Base-by-base conservation (phyloP, 352 stramenopile species). In the Phytopythium vexans region DNA sequence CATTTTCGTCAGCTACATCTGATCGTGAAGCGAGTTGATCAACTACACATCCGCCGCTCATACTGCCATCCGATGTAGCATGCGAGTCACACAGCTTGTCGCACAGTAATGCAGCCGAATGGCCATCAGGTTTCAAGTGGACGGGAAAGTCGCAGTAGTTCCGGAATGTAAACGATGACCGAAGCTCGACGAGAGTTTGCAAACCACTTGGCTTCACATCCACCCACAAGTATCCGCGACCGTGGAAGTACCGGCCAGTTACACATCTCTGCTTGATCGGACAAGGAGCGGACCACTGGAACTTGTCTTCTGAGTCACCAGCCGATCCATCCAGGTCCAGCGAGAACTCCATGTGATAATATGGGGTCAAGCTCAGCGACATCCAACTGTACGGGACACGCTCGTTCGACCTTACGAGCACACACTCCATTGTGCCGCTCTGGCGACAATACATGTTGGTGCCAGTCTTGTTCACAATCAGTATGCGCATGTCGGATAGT, bases 351-450 rank as follows among this genome's bases (percentile, higher is more conserved):
- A 88, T 73, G 40, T 73, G 66, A 15, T 83, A 84, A 60, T 69
- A 82, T 27, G 69, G 62, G 27, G 51, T 66, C 4, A 50, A 69
- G 49, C 64, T 62, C 44, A 88, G 51, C 14, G 77, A 80, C 8
- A 88, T 60, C 84, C 84, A 94, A 42, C 84, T 92, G 54, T 94
- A 94, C 3, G 64, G 58, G 4, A 70, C 53, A 45, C 52, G 57
- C 36, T 59, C 49, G 37, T 73, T 52, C 16, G 62, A 40, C 39
- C 41, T n/a, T 14, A 91, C 27, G 11, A 55, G 35, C 8, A 90
- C 66, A 31, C 66, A 69, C 57, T 94, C 84, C 0, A 41, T 63
- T 14, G 84, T 89, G 32, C 72, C 74, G 52, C 76, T 66, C 63
- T 94, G 84, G 7, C 78, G 76, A 54, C 76, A 90, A 75, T 70